These are phyloP conservation scores for Trichopus zeylanicus DNA, from an alignment of 116 monocot species.

Conservation along the genomic window DNA sequence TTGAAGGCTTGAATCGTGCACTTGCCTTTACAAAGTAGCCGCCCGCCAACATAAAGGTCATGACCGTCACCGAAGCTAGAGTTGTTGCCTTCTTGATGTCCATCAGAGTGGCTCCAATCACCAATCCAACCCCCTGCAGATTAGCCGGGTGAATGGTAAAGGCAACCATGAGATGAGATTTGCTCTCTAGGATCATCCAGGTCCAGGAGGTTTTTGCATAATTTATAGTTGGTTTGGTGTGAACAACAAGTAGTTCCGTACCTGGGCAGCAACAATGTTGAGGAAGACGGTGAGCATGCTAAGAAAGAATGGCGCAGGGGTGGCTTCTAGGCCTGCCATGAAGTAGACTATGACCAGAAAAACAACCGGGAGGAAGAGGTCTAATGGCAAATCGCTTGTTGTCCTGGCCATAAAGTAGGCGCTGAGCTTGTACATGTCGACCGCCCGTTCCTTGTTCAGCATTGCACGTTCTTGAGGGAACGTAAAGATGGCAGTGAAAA, in stretches of 20 bases:
- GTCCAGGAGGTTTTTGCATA: too few species aligned
- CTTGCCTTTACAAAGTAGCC: slow-evolving; percentile 92
- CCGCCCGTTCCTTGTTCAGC: slow-evolving; percentile 72
- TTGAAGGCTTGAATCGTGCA: neutral
- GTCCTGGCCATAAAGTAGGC: slow-evolving; percentile 81
- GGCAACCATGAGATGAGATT: too few species aligned
- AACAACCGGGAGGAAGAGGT: slow-evolving; percentile 57
- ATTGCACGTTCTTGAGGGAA: slow-evolving; percentile 88
- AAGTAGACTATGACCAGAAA: slow-evolving; percentile 74
- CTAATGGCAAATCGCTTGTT: slow-evolving; percentile 66
- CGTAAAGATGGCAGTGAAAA: slow-evolving; percentile 81
- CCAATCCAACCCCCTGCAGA: slow-evolving; percentile 78
- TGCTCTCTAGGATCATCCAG: too few species aligned
- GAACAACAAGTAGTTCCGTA: slow-evolving; percentile 2
- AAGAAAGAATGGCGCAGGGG: slow-evolving; percentile 40
- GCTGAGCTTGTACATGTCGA: slow-evolving; percentile 72
- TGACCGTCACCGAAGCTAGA: slow-evolving; percentile 78
- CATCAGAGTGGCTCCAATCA: slow-evolving; percentile 66
- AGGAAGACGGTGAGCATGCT: slow-evolving; percentile 71
- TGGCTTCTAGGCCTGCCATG: slow-evolving; percentile 63
- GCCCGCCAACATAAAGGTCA: slow-evolving; percentile 91
- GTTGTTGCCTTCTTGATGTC: slow-evolving; percentile 91
- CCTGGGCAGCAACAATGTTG: slow-evolving; percentile 70
- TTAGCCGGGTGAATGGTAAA: too few species aligned
- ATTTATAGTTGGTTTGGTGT: neutral